These are phyloP conservation scores for Acacia crassicarpa DNA, from an alignment of 306 rosid genomes.

Conservation along the genomic window DNA sequence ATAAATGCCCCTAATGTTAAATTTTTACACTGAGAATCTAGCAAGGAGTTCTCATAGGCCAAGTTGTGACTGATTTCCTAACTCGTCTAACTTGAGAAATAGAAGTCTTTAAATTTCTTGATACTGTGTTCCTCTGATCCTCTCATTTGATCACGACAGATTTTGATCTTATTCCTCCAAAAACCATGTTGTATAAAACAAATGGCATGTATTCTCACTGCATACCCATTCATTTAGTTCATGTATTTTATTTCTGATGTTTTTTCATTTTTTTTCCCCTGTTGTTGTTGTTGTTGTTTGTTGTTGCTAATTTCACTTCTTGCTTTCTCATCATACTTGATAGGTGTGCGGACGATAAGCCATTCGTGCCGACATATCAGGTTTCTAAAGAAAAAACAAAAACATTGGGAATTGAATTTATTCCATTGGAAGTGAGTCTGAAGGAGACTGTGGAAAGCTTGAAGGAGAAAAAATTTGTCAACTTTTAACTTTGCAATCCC, in stretches of 20 bases:
- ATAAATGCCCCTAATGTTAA: background rate
- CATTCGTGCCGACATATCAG: background rate
- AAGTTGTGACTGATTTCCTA: no score
- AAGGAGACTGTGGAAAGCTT: constrained; percentile 3
- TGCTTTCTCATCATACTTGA: background rate
- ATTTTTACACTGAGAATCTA: background rate
- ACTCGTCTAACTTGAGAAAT: no score
- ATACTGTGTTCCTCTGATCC: background rate
- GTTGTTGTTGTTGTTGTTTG: no score
- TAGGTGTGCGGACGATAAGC: background rate
- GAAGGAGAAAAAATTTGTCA: constrained; percentile 8
- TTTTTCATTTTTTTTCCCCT: no score
- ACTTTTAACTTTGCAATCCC: background rate
- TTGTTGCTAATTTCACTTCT: background rate
- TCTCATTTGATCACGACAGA: no score
- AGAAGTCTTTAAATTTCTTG: background rate
- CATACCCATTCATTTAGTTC: background rate
- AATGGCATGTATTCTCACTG: background rate
- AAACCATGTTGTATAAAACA: background rate
- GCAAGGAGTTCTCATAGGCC: no score
- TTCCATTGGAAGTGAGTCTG: background rate
- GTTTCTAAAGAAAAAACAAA: background rate
- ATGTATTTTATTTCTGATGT: background rate
- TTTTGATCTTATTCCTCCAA: background rate
- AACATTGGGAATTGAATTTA: constrained; percentile 1